Evolutionary conservation across 1,284 basidiomycete genomes (phyloP), one percentile per base, ranked within the genome.

Genomic region (Blastosporella zonata): DNA sequence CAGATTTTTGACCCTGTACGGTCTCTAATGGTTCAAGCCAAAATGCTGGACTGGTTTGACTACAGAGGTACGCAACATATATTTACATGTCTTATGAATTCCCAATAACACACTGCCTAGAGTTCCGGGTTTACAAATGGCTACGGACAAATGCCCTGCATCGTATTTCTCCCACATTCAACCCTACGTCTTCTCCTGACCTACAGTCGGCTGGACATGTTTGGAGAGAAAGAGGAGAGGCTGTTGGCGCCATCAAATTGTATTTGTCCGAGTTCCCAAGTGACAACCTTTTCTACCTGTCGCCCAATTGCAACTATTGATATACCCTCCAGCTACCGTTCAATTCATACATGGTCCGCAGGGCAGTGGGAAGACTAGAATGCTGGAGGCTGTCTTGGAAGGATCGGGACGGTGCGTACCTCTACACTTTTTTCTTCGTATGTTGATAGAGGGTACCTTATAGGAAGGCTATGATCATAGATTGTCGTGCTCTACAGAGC

Each of bases 1-100:
- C 29, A 93, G 87, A 80, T 97, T 55, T 97, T 97, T 61, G 93
- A 97, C 62, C 94, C 94, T 1, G 81, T 99, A 27, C 84, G 96
- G 37, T 79, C 84, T 2, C 77, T 94, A 54, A 92, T 88, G 72
- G 81, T 98, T 0, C 79, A 93, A 70, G 83, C 81, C 18, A 90
- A 93, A 60, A 74, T 97, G 59, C 74, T 88, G 47, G 79, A 90
- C 42, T 90, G 90, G 72, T 94, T 97, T 61, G 82, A 94, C 61
- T 78, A 83, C 53, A 73, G 74, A 64, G 74, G 87, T 85, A 60
- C 12, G 6, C 8, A 13, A 70, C 53, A 48, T 9, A 9, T 31
- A 31, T 31, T 31, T 27, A 38, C 10, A n/a, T 15, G 34, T 27
- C 21, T 46, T 43, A 50, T 55, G 31, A 56, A 20, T 20, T 5